Evolutionary conservation across 1,284 basidiomycete species (phyloP).

Genomic region (Neonothopanus nambi): DNA sequence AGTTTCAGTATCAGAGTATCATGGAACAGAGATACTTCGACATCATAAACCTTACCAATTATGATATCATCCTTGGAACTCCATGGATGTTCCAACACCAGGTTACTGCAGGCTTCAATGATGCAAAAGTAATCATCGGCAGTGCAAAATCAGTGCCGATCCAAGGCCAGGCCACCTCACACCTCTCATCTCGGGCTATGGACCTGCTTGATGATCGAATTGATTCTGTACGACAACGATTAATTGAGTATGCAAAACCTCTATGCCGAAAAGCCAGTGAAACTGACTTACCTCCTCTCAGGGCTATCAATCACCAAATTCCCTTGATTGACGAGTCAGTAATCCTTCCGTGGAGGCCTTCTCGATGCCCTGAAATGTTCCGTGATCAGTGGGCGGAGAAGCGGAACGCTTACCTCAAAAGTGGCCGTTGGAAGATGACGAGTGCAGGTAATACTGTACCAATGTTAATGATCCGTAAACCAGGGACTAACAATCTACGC

Average conservation of each 20-base stretch:
- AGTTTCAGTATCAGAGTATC: too few relatives aligned
- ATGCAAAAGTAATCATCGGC: too few relatives aligned
- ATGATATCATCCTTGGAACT: too few relatives aligned
- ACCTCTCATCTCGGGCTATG: too few relatives aligned
- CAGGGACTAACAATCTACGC: slow-evolving; percentile 16
- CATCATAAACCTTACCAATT: too few relatives aligned
- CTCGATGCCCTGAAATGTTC: slow-evolving; percentile 12
- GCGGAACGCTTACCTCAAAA: slow-evolving; percentile 15
- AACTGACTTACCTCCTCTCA: slow-evolving; percentile 11
- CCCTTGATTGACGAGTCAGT: slow-evolving; percentile 13
- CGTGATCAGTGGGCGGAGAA: slow-evolving; percentile 22
- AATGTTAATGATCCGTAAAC: slow-evolving; percentile 26
- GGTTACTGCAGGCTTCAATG: too few relatives aligned
- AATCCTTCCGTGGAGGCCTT: slow-evolving; percentile 14
- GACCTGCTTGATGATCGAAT: too few relatives aligned
- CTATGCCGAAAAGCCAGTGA: slow-evolving; percentile 9
- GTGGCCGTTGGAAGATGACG: slow-evolving; percentile 12
- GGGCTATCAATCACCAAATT: slow-evolving; percentile 16
- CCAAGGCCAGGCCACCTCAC: too few relatives aligned
- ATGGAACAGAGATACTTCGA: too few relatives aligned
- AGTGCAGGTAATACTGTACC: slow-evolving; percentile 27
- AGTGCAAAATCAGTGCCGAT: too few relatives aligned
- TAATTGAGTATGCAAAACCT: slow-evolving; percentile 2
- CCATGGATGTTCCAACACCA: too few relatives aligned
- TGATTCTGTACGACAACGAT: background rate